Conservation (phyloP, 2,329 filamentous ascomycete species). For the Rhytidhysteron rufulum region DNA sequence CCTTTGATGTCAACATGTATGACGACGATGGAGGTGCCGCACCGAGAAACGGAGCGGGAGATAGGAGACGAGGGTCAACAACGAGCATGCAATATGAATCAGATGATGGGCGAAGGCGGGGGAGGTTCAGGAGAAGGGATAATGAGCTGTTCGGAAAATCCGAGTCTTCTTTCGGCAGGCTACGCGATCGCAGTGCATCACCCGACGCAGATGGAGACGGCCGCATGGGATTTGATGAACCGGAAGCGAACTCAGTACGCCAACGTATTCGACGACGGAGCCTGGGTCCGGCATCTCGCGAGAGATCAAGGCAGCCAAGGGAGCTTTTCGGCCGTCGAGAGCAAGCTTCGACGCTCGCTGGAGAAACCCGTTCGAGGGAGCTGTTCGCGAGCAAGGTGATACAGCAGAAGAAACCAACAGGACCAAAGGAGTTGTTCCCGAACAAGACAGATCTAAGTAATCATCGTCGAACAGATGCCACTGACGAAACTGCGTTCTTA, state of each 20-base stretch:
- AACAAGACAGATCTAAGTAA: constrained; percentile 34
- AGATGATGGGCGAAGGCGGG: constrained; percentile 20
- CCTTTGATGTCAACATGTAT: constrained; percentile 77
- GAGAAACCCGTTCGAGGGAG: constrained; percentile 8
- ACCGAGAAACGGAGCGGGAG: constrained; percentile 9
- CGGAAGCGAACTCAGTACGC: constrained; percentile 40
- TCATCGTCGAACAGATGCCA: constrained; percentile 43
- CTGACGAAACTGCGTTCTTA: constrained; percentile 29
- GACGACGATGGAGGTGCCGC: constrained; percentile 57
- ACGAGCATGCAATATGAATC: constrained; percentile 5
- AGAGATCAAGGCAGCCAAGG: constrained; percentile 42
- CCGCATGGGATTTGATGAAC: constrained; percentile 48
- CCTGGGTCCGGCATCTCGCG: constrained; percentile 28
- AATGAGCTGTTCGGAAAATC: constrained; percentile 28
- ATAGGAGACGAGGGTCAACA: constrained; percentile 9
- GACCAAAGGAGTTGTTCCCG: constrained; percentile 33
- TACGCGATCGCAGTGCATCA: constrained; percentile 59
- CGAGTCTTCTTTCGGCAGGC: constrained; percentile 35
- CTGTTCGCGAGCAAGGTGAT: constrained; percentile 9
- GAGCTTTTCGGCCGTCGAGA: constrained; percentile 51
- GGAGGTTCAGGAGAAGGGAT: constrained; percentile 10
- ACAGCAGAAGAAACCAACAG: constrained; percentile 3
- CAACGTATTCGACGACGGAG: constrained; percentile 41
- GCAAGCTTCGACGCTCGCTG: constrained; percentile 4
- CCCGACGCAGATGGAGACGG: constrained; percentile 48